phyloP scores from a whole-genome alignment of 2,329 filamentous ascomycete species.

The Diaporthe longicolla region DNA sequence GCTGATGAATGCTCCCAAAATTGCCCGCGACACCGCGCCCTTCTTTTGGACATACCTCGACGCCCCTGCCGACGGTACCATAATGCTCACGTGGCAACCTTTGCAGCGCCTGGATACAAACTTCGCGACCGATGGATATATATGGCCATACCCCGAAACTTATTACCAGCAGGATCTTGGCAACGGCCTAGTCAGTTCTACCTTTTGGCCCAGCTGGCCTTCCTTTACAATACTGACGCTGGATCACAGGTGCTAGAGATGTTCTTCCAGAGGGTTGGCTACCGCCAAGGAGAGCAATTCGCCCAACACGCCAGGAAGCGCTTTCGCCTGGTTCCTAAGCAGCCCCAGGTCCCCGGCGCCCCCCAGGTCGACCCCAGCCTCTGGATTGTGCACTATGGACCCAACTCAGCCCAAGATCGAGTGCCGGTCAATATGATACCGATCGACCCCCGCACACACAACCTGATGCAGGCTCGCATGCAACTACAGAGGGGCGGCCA shows the following conservation, averaged over 20 bases:
- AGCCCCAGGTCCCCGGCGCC: constrained; percentile 77
- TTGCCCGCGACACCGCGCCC: constrained; percentile 85
- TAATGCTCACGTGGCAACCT: constrained; percentile 92
- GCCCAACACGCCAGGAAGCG: constrained; percentile 85
- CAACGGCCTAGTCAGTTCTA: constrained; percentile 66
- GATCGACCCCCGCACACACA: constrained; percentile 72
- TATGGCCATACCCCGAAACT: constrained; percentile 89
- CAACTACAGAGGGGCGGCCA: constrained; percentile 83
- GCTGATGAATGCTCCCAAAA: constrained; percentile 79
- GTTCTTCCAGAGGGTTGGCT: constrained; percentile 85
- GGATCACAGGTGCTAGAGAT: constrained; percentile 85
- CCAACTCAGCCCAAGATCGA: constrained; percentile 80
- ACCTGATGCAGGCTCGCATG: constrained; percentile 71
- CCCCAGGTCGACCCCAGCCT: constrained; percentile 83
- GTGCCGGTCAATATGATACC: constrained; percentile 78
- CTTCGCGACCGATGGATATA: constrained; percentile 91
- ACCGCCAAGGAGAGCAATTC: constrained; percentile 79
- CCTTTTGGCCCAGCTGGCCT: background rate
- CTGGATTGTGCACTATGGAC: constrained; percentile 93
- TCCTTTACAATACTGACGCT: constrained; percentile 17
- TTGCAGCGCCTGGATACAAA: constrained; percentile 77
- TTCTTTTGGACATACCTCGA: constrained; percentile 96
- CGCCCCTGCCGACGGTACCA: constrained; percentile 82
- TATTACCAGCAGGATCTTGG: constrained; percentile 81
- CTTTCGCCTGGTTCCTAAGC: constrained; percentile 85